Percentiles rank a stretch among this genome's conserved stretches.
Evolutionary conservation across 257 asterid genomes (phyloP).

Genomic region (Fraxinus pennsylvanica): DNA sequence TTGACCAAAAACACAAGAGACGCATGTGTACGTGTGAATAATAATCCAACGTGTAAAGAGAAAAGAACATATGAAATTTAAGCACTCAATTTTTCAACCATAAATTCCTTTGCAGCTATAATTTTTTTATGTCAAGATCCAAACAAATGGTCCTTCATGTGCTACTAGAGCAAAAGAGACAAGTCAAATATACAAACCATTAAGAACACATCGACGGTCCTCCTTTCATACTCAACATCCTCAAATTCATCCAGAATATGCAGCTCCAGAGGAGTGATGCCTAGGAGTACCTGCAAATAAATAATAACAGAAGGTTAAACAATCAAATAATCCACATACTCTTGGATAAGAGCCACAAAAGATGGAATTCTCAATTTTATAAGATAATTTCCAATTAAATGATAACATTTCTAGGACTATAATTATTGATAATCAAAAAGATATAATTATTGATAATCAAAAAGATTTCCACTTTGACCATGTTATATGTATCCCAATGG

Average conservation of each 20-base stretch:
- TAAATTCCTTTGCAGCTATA: not conserved
- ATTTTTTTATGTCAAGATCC: not conserved
- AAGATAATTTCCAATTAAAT: not conserved
- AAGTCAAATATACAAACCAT: conserved; percentile 40
- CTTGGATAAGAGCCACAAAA: conserved; percentile 10
- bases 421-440: not conserved
- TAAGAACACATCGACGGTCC: conserved; percentile 51
- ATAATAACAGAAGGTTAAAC: not conserved
- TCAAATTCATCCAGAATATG: conserved; percentile 76
- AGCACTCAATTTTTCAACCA: not conserved
- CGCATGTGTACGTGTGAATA: not conserved
- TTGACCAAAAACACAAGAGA: not conserved
- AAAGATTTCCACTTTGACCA: not conserved
- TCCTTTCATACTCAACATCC: conserved; percentile 80
- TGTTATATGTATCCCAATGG: not conserved
- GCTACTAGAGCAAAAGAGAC: conserved; percentile 11
- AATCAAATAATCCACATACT: not conserved
- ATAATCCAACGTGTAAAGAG: not conserved
- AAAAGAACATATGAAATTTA: not conserved
- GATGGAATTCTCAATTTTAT: conserved; percentile 9
- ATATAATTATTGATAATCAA: not conserved
- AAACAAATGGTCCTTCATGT: not conserved
- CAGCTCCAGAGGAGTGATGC: conserved; percentile 69
- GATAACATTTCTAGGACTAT: conserved; percentile 2
- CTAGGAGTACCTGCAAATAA: conserved; percentile 61